Evolutionary conservation across 108 stramenopile genomes (phyloP).

Genomic region (Seminavis robusta): DNA sequence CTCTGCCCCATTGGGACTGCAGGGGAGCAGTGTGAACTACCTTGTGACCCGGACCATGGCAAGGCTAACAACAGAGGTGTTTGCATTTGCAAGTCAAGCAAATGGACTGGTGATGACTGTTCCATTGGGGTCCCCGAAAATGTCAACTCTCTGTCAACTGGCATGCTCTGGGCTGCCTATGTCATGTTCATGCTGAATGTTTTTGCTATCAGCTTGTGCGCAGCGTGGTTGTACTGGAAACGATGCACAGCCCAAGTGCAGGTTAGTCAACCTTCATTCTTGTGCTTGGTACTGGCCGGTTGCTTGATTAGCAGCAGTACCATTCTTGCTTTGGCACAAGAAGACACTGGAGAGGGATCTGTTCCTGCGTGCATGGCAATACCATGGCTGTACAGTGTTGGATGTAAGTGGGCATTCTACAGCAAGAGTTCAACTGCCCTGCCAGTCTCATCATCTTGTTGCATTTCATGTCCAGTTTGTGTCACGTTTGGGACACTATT

Average conservation of each 20-base stretch:
- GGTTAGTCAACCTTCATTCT: constrained; percentile 9
- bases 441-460: too few species aligned
- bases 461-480: too few species aligned
- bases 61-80: background rate
- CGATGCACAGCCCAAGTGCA: too few species aligned
- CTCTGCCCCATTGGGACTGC: too few species aligned
- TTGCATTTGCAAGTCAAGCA: constrained; percentile 7
- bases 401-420: constrained; percentile 25
- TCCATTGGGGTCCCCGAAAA: constrained; percentile 1
- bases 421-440: too few species aligned
- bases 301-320: constrained; percentile 7
- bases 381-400: too few species aligned
- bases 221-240: constrained; percentile 2
- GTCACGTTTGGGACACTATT: too few species aligned
- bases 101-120: constrained; percentile 7
- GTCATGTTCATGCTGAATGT: background rate
- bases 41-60: constrained; percentile 2
- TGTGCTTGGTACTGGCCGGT: constrained; percentile 1
- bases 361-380: too few species aligned
- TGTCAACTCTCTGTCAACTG: background rate
- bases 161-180: background rate
- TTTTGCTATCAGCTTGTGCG: background rate
- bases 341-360: background rate
- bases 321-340: constrained; percentile 8
- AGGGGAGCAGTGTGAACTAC: too few species aligned